These are phyloP conservation scores for Asterophora lycoperdoides DNA, from an alignment of 768 basidiomycete species.

Conservation along the genomic window DNA sequence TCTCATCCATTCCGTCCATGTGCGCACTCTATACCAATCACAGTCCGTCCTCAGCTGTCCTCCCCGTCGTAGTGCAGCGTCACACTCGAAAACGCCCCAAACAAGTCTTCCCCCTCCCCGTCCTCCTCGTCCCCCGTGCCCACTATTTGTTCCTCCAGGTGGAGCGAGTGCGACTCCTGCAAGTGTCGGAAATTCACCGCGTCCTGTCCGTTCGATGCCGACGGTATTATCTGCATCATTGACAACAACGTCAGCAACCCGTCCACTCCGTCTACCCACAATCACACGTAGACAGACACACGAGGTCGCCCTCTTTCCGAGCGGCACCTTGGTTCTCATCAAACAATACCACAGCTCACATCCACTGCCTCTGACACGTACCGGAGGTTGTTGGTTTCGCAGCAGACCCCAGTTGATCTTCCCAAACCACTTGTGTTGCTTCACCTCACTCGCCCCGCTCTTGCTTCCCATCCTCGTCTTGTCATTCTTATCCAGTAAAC, in stretches of 20 bases:
- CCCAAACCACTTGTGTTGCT: slow-evolving; percentile 97
- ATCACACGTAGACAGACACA: slow-evolving; percentile 9
- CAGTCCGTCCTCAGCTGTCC: slow-evolving; percentile 35
- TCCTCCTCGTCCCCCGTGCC: slow-evolving; percentile 36
- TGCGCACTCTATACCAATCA: slow-evolving; percentile 5
- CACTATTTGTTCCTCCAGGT: slow-evolving; percentile 68
- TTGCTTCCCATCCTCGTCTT: slow-evolving; percentile 81
- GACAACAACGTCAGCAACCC: slow-evolving; percentile 19
- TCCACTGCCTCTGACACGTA: slow-evolving; percentile 36
- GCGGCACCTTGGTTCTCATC: slow-evolving; percentile 5
- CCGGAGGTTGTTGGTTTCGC: slow-evolving; percentile 89
- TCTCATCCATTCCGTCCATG: not conserved
- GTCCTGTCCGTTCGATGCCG: slow-evolving; percentile 72
- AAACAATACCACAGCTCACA: slow-evolving; percentile 7
- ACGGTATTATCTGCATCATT: slow-evolving; percentile 68
- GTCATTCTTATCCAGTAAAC: slow-evolving; percentile 91
- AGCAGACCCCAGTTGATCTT: slow-evolving; percentile 97
- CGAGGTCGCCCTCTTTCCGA: slow-evolving; percentile 4
- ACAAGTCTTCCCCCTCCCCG: slow-evolving; percentile 59
- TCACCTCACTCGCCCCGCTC: slow-evolving; percentile 97
- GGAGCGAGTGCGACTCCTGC: slow-evolving; percentile 87
- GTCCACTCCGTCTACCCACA: not conserved
- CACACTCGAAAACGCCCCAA: slow-evolving; percentile 86
- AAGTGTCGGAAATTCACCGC: slow-evolving; percentile 87
- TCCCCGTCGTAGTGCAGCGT: slow-evolving; percentile 85